These are phyloP conservation scores for Galerina sulciceps DNA, from an alignment of 768 basidiomycete genomes.

Conservation along the genomic window DNA sequence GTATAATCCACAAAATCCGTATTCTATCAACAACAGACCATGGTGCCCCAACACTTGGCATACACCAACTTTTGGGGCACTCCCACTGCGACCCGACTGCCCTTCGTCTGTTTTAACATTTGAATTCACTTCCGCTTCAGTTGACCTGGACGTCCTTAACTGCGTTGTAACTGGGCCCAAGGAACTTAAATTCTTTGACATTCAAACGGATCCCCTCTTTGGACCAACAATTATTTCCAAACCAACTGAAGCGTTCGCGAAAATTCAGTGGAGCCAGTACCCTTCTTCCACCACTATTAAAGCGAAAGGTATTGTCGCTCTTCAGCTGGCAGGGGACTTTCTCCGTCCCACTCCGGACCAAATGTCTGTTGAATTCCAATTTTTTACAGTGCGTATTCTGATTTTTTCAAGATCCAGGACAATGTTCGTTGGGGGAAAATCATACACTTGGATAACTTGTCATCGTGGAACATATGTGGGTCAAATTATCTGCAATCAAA, in stretches of 20 bases:
- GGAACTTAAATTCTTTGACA: constrained; percentile 44
- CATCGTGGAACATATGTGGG: neutral
- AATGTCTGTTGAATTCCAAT: neutral
- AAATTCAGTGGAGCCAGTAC: constrained; percentile 7
- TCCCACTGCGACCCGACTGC: constrained; percentile 18
- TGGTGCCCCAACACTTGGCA: constrained; percentile 15
- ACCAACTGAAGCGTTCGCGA: neutral
- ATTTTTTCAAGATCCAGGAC: neutral
- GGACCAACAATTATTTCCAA: constrained; percentile 10
- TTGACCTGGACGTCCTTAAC: constrained; percentile 45
- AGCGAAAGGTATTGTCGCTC: neutral
- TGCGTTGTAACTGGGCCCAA: constrained; percentile 48
- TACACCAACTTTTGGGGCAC: constrained; percentile 29
- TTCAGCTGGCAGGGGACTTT: neutral
- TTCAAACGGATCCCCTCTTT: constrained; percentile 12
- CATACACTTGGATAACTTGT: neutral
- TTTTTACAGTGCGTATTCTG: neutral
- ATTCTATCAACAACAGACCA: constrained; percentile 25
- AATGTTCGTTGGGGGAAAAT: neutral
- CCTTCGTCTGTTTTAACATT: constrained; percentile 16
- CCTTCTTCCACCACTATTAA: neutral
- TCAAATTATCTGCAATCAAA: too few relatives aligned
- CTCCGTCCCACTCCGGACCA: neutral
- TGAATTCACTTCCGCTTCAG: constrained; percentile 32
- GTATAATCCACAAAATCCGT: constrained; percentile 32